Base-by-base conservation (phyloP, 306 rosid species). In the Casuarina equisetifolia region DNA sequence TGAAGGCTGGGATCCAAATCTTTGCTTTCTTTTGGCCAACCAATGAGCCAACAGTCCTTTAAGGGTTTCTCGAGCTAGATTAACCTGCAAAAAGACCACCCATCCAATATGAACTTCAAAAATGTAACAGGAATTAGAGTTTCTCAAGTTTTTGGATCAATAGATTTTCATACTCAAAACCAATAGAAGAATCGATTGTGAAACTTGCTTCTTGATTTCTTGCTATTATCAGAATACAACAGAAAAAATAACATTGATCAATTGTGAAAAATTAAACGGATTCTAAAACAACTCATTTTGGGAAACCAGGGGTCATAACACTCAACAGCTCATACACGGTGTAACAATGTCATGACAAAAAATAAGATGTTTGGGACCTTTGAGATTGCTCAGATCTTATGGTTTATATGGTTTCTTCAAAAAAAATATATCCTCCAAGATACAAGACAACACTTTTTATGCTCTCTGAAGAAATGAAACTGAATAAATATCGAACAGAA, bases 41-140 rank as follows among this genome's bases (percentile, higher is more conserved):
- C 99, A 96, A 84, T 90, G 94, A 83, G 84, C 91, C 88, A 96
- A 80, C 61, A 96, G 96, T 78, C 99, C 99, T 86, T 96, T 96
- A 77, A 96, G 97, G 75, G 98, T 96, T 87, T 96, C 99, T 58
- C 91, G 91, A 38, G 93, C 98, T 73, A 96, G 89, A 90, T 92
- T 92, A 77, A 96, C 91, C 99, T 96, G 90, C 78, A 88, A 67
- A 82, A 59, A 70, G 5, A 76, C 55, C 70, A 19, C 74, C 5
- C 76, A 77, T 15, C 69, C 61, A 55, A 54, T 44, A 69, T 64
- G 50, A 62, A 32, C 74, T 70, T 13, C 69, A 68, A 19, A 76
- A 70, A 75, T 72, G 51, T 40, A 25, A 62, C 36, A 70, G 77
- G 58, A 79, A 79, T 63, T 53, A 74, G 19, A 55, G 51, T 48